These are phyloP conservation scores for Hypomontagnella submonticulosa DNA, from an alignment of 495 filamentous ascomycete genomes.

Conservation along the genomic window DNA sequence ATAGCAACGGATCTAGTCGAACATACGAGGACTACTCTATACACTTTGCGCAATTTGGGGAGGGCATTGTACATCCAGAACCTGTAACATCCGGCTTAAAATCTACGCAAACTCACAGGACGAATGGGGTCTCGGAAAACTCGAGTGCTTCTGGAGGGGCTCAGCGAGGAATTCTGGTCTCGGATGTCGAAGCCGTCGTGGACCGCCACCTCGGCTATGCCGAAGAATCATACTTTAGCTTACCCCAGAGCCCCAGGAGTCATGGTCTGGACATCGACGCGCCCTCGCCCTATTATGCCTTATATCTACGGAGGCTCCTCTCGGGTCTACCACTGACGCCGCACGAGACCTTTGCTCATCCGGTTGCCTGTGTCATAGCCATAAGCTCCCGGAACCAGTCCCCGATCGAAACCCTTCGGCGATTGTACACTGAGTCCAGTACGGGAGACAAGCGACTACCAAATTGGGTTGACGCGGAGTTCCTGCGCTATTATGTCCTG, in stretches of 20 bases:
- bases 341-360: constrained; percentile 94
- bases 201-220: constrained; percentile 64
- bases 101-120: constrained; percentile 42
- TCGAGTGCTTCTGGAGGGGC: constrained; percentile 28
- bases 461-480: constrained; percentile 86
- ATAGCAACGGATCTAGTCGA: constrained; percentile 83
- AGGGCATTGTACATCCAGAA: constrained; percentile 67
- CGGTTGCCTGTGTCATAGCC: constrained; percentile 94
- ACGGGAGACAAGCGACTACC: constrained; percentile 75
- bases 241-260: constrained; percentile 53
- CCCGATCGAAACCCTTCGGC: constrained; percentile 85
- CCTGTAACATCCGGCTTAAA: constrained; percentile 49
- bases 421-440: constrained; percentile 81
- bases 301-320: constrained; percentile 84
- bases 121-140: constrained; percentile 41
- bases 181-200: constrained; percentile 62
- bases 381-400: constrained; percentile 86
- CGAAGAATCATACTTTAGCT: constrained; percentile 58
- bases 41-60: constrained; percentile 77
- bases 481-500: constrained; percentile 92
- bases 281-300: constrained; percentile 74
- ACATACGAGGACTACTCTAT: constrained; percentile 91
- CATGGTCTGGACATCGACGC: constrained; percentile 52
- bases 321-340: constrained; percentile 79
- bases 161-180: constrained; percentile 35